These are phyloP conservation scores for Candida sphagnicola DNA, from an alignment of 805 yeast genomes.

Conservation along the genomic window DNA sequence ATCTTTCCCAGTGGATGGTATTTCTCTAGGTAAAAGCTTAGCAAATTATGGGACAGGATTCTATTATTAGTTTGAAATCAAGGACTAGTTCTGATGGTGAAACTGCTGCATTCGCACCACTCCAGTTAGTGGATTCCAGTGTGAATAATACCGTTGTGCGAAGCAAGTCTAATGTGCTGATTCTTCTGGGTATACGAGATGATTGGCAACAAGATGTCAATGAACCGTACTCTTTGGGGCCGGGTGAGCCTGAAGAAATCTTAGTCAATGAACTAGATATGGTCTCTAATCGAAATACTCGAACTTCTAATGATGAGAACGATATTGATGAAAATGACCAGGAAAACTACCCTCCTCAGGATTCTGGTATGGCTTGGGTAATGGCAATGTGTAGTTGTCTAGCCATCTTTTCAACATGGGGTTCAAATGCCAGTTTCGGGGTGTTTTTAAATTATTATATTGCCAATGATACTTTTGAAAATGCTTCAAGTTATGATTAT, in stretches of 20 bases:
- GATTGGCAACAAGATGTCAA: conserved; percentile 16
- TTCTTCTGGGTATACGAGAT: conserved; percentile 16
- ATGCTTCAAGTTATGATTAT: conserved; percentile 39
- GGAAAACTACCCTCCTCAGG: conserved; percentile 4
- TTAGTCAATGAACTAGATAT: conserved; percentile 16
- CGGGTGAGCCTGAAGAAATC: conserved; percentile 11
- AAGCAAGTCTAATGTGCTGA: conserved; percentile 3
- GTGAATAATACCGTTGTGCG: background rate
- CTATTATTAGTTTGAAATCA: background rate
- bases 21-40: too few species aligned
- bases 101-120: background rate
- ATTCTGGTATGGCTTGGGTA: conserved; percentile 44
- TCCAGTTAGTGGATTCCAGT: background rate
- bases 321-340: background rate
- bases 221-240: conserved; percentile 9
- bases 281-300: conserved; percentile 9
- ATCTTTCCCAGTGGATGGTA: too few species aligned
- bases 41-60: background rate
- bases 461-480: conserved; percentile 25
- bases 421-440: conserved; percentile 53
- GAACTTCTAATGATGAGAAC: background rate
- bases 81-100: background rate
- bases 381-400: conserved; percentile 44
- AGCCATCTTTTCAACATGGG: conserved; percentile 46
- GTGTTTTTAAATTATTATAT: conserved; percentile 49